Percentiles rank a stretch among this genome's conserved stretches.
These are phyloP conservation scores for Trichocladium uniseriatum DNA, from an alignment of 495 filamentous ascomycete genomes.

Conservation along the genomic window DNA sequence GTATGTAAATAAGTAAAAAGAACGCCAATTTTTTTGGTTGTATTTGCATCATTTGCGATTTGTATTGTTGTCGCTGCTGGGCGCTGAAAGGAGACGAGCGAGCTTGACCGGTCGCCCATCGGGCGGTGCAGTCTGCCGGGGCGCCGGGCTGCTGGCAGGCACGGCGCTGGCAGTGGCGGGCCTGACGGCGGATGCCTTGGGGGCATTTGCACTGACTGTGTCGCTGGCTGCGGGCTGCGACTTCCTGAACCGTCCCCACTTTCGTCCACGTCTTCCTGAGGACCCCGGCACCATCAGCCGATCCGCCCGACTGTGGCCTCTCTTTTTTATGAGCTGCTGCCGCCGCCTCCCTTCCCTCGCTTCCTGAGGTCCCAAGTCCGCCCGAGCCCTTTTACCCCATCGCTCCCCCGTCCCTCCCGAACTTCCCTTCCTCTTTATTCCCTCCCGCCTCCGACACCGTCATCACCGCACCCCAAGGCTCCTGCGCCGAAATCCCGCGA, in stretches of 20 bases:
- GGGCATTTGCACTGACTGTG: slow-evolving; percentile 4
- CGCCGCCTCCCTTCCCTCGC: slow-evolving; percentile 27
- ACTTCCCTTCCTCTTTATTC: slow-evolving; percentile 11
- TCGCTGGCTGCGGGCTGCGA: slow-evolving; percentile 6
- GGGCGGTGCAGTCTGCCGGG: slow-evolving; percentile 3
- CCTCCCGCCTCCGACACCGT: not conserved
- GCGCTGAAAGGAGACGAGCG: not conserved
- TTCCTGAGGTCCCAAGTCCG: slow-evolving; percentile 22
- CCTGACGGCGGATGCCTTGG: slow-evolving; percentile 5
- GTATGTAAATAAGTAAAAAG: too few relatives aligned
- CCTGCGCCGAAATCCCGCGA: not conserved
- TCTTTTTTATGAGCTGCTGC: slow-evolving; percentile 20
- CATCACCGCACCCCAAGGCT: not conserved
- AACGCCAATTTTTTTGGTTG: too few relatives aligned
- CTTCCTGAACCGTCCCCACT: slow-evolving; percentile 18
- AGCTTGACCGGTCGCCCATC: too few relatives aligned
- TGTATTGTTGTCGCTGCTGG: not conserved
- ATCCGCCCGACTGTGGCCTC: slow-evolving; percentile 30
- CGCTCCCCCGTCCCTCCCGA: slow-evolving; percentile 22
- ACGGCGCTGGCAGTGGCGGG: slow-evolving; percentile 5
- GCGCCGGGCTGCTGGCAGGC: slow-evolving; percentile 12
- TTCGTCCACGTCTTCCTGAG: slow-evolving; percentile 22
- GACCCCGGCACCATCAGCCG: slow-evolving; percentile 34
- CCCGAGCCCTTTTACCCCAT: slow-evolving; percentile 30
- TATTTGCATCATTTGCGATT: too few relatives aligned